phyloP scores from a whole-genome alignment of 2,329 filamentous ascomycete species.

The Neonectria sp. region DNA sequence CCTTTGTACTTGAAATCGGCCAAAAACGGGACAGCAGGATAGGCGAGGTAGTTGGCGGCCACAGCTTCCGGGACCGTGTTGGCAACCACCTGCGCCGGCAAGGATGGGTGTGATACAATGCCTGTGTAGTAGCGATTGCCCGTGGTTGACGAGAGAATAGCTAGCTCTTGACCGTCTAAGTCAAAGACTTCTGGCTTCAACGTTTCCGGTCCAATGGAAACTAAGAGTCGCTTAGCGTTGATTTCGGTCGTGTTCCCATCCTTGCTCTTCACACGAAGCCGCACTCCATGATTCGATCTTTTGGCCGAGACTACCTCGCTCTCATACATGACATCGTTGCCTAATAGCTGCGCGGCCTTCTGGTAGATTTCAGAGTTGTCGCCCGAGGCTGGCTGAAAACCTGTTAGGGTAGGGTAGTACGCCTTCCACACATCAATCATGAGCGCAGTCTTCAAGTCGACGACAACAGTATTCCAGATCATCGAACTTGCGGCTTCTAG shows the following conservation, averaged over 20 bases:
- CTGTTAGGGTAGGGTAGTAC: neutral
- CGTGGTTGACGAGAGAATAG: neutral
- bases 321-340: neutral
- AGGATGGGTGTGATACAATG: neutral
- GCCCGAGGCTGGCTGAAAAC: neutral
- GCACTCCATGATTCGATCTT: neutral
- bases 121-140: neutral
- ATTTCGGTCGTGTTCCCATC: neutral
- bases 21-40: neutral
- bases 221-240: neutral
- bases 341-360: neutral
- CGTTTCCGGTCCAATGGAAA: neutral
- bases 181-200: neutral
- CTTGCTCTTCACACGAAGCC: neutral
- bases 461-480: neutral
- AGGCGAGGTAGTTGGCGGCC: neutral
- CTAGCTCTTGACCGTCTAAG: neutral
- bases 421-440: slow-evolving; percentile 1
- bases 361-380: neutral
- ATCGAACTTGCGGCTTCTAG: neutral
- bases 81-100: neutral
- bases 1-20: neutral
- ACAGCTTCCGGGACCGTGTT: neutral
- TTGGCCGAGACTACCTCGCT: neutral
- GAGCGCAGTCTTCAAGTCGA: neutral